Conservation (phyloP, 129 eudicot species). For the Flaveria trinervia region DNA sequence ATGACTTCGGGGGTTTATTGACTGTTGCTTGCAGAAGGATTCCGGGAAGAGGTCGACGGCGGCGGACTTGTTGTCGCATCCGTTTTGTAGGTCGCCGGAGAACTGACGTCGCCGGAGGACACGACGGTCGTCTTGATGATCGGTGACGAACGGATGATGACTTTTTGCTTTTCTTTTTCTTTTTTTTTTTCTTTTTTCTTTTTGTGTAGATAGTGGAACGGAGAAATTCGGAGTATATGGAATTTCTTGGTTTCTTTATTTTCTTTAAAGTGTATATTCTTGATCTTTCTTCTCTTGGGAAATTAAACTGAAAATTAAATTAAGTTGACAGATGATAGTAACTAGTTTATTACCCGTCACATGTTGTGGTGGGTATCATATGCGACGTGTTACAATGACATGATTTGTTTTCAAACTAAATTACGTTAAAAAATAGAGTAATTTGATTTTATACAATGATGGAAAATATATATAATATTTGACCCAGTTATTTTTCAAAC, state of each 20-base stretch:
- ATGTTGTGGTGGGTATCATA: too few relatives aligned
- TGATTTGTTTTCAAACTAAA: too few relatives aligned
- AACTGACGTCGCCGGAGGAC: background rate
- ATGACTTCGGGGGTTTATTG: conserved; percentile 58
- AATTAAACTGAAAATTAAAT: background rate
- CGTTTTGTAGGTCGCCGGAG: conserved; percentile 43
- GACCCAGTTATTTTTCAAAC: too few relatives aligned
- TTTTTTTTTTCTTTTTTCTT: background rate
- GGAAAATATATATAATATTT: too few relatives aligned
- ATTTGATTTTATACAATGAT: too few relatives aligned
- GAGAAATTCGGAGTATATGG: conserved; percentile 6
- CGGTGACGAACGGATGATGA: too few relatives aligned
- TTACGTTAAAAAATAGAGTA: too few relatives aligned
- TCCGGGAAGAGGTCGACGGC: conserved; percentile 74
- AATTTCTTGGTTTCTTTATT: background rate
- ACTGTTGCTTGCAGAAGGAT: conserved; percentile 82
- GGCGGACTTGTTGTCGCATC: conserved; percentile 55
- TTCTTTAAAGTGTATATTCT: conserved; percentile 16
- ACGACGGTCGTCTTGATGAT: too few relatives aligned
- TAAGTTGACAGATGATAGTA: background rate
- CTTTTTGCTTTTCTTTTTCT: background rate
- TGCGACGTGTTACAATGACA: too few relatives aligned
- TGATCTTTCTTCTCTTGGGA: background rate
- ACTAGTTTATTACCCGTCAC: too few relatives aligned
- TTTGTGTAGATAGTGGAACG: conserved; percentile 9